These are phyloP conservation scores for Geotrichum histeridarum DNA, from an alignment of 1,139 yeast species.

Conservation along the genomic window DNA sequence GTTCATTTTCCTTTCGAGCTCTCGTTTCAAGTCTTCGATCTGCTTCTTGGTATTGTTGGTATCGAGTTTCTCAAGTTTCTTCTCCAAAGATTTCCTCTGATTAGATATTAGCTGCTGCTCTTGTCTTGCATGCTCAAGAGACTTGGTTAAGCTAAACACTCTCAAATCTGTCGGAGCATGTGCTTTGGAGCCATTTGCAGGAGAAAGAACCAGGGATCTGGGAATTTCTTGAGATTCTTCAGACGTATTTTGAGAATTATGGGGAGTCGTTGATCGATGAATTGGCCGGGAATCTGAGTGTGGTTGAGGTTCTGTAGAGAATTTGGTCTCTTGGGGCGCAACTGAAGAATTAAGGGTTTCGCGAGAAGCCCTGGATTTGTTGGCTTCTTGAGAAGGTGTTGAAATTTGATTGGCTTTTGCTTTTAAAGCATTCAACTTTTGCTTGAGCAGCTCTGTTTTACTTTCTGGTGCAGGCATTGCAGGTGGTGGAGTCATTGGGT, in stretches of 20 bases:
- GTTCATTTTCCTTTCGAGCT: constrained; percentile 22
- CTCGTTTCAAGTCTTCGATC: constrained; percentile 13
- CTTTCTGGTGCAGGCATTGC: background rate
- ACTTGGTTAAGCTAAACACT: background rate
- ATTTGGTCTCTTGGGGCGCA: too few species aligned
- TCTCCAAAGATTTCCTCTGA: background rate
- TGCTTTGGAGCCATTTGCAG: background rate
- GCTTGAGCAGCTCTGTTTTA: background rate
- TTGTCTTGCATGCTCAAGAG: constrained; percentile 3
- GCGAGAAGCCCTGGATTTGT: too few species aligned
- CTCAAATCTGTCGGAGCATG: background rate
- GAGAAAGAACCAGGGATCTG: background rate
- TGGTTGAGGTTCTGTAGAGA: too few species aligned
- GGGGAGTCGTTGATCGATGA: too few species aligned
- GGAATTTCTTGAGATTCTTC: background rate
- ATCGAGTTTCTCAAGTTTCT: constrained; percentile 10
- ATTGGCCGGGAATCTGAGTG: too few species aligned
- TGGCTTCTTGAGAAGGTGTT: too few species aligned
- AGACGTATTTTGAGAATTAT: background rate
- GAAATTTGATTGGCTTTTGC: background rate
- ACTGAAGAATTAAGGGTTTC: too few species aligned
- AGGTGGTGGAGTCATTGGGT: too few species aligned
- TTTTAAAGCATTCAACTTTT: background rate
- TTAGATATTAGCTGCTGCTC: background rate
- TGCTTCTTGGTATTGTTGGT: constrained; percentile 8